Conservation (phyloP, 2,329 filamentous ascomycete species). For the Talaromyces albobiverticillius region DNA sequence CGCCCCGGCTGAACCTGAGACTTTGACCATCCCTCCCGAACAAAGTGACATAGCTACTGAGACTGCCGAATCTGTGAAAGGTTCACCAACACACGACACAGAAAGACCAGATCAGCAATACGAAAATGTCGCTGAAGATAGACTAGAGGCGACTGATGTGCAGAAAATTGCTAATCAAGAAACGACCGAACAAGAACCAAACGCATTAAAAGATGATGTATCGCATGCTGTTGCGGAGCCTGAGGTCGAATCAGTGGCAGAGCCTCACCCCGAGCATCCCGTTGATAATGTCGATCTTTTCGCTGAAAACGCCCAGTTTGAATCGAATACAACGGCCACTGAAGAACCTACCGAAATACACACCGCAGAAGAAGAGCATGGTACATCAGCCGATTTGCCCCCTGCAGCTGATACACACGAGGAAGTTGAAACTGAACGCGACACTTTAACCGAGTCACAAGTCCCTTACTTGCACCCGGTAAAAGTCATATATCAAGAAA, state of each 20-base stretch:
- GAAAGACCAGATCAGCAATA: background rate
- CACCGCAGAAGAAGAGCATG: background rate
- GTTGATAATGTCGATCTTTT: background rate
- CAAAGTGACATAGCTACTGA: background rate
- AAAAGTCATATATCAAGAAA: slow-evolving; percentile 54
- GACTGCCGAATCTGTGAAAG: background rate
- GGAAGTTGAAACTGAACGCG: slow-evolving; percentile 12
- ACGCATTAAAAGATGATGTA: background rate
- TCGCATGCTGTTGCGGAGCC: background rate
- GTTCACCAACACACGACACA: background rate
- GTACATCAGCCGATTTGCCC: background rate
- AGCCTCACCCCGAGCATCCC: background rate
- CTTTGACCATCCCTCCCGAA: background rate
- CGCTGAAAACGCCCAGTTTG: background rate
- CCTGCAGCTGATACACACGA: slow-evolving; percentile 18
- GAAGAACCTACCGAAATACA: background rate
- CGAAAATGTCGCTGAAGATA: background rate
- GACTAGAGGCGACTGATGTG: background rate
- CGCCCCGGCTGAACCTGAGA: background rate
- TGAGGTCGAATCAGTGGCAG: background rate
- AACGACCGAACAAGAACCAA: background rate
- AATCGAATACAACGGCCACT: background rate
- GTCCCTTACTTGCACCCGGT: slow-evolving; percentile 42
- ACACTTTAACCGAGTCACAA: slow-evolving; percentile 3
- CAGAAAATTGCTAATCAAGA: background rate